Evolutionary conservation across 495 filamentous ascomycete genomes (phyloP).

Genomic region (Xylaria curta): DNA sequence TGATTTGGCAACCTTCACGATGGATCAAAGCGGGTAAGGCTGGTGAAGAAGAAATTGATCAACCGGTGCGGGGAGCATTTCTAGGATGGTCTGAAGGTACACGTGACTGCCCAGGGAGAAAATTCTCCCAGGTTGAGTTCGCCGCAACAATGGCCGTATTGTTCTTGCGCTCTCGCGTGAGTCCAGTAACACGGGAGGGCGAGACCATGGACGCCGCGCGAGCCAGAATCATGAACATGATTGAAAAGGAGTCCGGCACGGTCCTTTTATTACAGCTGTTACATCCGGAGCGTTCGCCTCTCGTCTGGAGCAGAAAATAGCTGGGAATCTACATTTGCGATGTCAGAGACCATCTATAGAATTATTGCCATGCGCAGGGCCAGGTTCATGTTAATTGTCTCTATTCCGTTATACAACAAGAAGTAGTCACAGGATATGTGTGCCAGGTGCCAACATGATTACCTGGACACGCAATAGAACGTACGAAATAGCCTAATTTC

Average conservation of each 20-base stretch:
- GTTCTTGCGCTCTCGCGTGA: constrained; percentile 45
- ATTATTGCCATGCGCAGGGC: too few species aligned
- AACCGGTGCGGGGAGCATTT: constrained; percentile 50
- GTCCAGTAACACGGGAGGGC: constrained; percentile 31
- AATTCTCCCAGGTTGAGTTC: constrained; percentile 61
- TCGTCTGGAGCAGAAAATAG: constrained; percentile 33
- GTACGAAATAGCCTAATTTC: too few species aligned
- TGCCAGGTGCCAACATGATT: too few species aligned
- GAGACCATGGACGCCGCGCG: constrained; percentile 44
- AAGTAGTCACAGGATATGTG: too few species aligned
- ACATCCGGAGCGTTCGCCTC: constrained; percentile 41
- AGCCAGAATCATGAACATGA: constrained; percentile 37
- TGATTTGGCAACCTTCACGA: constrained; percentile 44
- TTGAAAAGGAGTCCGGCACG: constrained; percentile 45
- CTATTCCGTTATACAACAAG: too few species aligned
- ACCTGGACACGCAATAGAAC: too few species aligned
- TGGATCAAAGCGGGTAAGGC: constrained; percentile 32
- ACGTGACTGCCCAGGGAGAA: constrained; percentile 56
- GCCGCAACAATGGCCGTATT: constrained; percentile 54
- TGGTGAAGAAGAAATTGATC: constrained; percentile 29
- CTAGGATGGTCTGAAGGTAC: constrained; percentile 57
- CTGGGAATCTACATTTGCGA: too few species aligned
- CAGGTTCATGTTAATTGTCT: too few species aligned
- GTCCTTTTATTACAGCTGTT: constrained; percentile 50
- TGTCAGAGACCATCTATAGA: too few species aligned